Conservation (phyloP, 257 asterid species). For the Ligustrum vulgare region DNA sequence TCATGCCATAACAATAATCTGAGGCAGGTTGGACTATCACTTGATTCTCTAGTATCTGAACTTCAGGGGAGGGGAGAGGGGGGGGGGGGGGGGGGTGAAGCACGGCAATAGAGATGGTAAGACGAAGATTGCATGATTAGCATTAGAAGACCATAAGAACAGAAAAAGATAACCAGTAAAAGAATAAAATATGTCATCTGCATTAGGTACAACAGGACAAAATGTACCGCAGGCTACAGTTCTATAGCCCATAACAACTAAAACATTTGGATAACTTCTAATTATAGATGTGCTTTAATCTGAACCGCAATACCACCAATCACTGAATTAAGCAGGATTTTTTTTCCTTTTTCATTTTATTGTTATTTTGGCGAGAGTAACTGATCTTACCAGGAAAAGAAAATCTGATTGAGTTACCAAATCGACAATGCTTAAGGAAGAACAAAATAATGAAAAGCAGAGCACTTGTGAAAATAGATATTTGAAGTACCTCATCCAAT, state of each 20-base stretch:
- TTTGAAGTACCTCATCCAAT: constrained; percentile 80
- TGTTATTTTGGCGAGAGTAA: background rate
- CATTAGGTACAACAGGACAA: background rate
- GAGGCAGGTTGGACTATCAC: background rate
- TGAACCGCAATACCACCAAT: background rate
- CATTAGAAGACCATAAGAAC: background rate
- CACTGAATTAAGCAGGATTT: background rate
- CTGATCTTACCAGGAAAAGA: background rate
- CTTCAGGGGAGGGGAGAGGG: too few relatives aligned
- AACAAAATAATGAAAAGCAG: background rate
- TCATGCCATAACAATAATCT: background rate
- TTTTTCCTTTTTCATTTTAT: background rate
- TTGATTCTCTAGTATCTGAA: background rate
- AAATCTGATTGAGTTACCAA: constrained; percentile 5
- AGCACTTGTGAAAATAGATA: background rate
- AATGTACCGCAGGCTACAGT: background rate
- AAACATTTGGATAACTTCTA: background rate
- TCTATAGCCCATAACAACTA: too few relatives aligned
- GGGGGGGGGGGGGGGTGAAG: too few relatives aligned
- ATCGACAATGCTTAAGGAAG: constrained; percentile 6
- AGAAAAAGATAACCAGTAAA: background rate
- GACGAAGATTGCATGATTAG: too few relatives aligned
- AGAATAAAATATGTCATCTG: background rate
- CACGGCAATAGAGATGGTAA: too few relatives aligned
- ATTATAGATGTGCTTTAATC: background rate